Evolutionary conservation across 768 basidiomycete species (phyloP).

Genomic region (Chalciporus piperatus): DNA sequence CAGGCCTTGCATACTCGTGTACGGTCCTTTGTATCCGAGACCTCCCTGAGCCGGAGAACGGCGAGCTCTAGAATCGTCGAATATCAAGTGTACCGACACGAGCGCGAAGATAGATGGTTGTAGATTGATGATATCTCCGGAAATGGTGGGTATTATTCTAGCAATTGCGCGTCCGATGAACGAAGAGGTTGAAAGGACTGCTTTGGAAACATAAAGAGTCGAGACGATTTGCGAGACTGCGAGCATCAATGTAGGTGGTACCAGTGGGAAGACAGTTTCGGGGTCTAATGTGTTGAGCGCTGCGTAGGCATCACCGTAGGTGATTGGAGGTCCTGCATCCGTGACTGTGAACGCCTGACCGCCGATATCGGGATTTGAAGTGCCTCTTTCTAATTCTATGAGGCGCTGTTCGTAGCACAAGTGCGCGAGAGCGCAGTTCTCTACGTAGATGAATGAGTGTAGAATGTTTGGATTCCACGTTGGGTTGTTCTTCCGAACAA

Average conservation of each 20-base stretch:
- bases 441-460: constrained; percentile 70
- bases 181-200: constrained; percentile 35
- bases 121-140: constrained; percentile 50
- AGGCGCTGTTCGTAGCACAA: constrained; percentile 72
- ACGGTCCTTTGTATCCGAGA: constrained; percentile 58
- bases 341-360: constrained; percentile 67
- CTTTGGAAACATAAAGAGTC: constrained; percentile 47
- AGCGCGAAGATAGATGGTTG: constrained; percentile 60
- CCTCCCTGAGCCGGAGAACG: constrained; percentile 54
- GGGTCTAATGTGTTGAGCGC: constrained; percentile 56
- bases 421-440: constrained; percentile 73
- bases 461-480: constrained; percentile 59
- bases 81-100: constrained; percentile 52
- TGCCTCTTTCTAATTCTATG: constrained; percentile 46
- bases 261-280: constrained; percentile 48
- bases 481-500: constrained; percentile 56
- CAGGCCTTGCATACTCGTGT: constrained; percentile 58
- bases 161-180: constrained; percentile 33
- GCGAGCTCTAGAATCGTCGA: constrained; percentile 65
- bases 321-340: constrained; percentile 62
- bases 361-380: constrained; percentile 59
- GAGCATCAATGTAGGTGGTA: constrained; percentile 66
- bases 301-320: constrained; percentile 61
- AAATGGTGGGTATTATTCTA: constrained; percentile 41
- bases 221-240: constrained; percentile 60